Evolutionary conservation across 2,329 filamentous ascomycete species (phyloP).

Genomic region (Penicillium sp.): DNA sequence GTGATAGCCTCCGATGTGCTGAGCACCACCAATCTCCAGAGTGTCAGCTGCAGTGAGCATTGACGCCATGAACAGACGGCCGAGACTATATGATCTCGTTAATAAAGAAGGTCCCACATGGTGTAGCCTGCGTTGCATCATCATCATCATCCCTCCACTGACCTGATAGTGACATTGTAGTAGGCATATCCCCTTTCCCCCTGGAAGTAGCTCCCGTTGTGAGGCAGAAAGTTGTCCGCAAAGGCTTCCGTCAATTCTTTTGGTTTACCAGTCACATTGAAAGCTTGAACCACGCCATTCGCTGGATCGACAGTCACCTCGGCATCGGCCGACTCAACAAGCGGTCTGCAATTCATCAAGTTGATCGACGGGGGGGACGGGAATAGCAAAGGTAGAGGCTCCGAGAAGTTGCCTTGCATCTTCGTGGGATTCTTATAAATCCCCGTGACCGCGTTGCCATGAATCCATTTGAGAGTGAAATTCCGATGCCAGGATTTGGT

Average conservation of each 20-base stretch:
- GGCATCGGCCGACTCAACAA: slow-evolving; percentile 8
- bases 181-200: too few species aligned
- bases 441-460: slow-evolving; percentile 7
- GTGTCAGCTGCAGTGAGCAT: slow-evolving; percentile 11
- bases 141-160: neutral
- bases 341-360: slow-evolving; percentile 7
- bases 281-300: slow-evolving; percentile 6
- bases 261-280: slow-evolving; percentile 1
- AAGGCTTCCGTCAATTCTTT: neutral
- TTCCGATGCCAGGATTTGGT: slow-evolving; percentile 6
- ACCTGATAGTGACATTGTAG: slow-evolving; percentile 16
- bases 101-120: neutral
- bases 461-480: slow-evolving; percentile 13
- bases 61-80: slow-evolving; percentile 12
- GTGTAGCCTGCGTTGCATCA: too few species aligned
- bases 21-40: neutral
- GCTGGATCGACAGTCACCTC: slow-evolving; percentile 6
- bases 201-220: slow-evolving; percentile 2
- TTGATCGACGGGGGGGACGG: slow-evolving; percentile 1
- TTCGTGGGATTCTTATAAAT: slow-evolving; percentile 1
- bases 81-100: slow-evolving; percentile 5
- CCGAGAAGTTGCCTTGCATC: neutral
- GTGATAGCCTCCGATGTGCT: slow-evolving; percentile 4
- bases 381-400: slow-evolving; percentile 4
- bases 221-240: slow-evolving; percentile 11